Conservation (phyloP, 139 green algal genomes). For the Coelastrella sp. region DNA sequence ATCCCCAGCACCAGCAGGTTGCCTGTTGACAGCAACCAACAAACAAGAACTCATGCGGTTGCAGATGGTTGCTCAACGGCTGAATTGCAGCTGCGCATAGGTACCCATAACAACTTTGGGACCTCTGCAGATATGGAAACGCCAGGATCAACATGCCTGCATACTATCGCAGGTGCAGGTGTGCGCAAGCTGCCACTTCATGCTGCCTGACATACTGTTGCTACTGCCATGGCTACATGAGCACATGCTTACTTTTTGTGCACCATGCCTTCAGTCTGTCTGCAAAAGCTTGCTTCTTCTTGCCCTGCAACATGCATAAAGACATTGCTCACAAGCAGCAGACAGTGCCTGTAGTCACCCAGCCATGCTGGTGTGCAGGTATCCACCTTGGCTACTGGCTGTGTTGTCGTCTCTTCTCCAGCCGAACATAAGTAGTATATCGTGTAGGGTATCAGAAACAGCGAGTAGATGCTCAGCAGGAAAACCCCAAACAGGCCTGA, state of each 20-base stretch:
- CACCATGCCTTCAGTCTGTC: constrained; percentile 23
- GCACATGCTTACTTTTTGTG: constrained; percentile 45
- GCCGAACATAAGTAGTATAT: constrained; percentile 70
- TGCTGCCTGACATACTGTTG: too few relatives aligned
- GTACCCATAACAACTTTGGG: too few relatives aligned
- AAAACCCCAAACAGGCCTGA: constrained; percentile 85
- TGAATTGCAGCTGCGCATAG: too few relatives aligned
- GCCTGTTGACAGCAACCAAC: constrained; percentile 36
- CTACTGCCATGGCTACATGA: not conserved
- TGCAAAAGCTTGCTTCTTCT: constrained; percentile 37
- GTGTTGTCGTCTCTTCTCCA: constrained; percentile 46
- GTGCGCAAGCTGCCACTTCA: not conserved
- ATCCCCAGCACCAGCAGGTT: constrained; percentile 70
- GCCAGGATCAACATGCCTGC: not conserved
- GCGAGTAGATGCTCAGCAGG: constrained; percentile 73
- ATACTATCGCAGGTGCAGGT: not conserved
- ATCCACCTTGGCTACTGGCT: constrained; percentile 47
- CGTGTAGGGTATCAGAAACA: constrained; percentile 83
- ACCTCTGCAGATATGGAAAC: not conserved
- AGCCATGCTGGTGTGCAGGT: not conserved
- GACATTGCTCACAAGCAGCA: not conserved
- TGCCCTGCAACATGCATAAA: constrained; percentile 32
- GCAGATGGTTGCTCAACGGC: not conserved
- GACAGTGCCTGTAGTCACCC: not conserved
- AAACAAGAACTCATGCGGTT: not conserved